Base-by-base conservation (phyloP, 305 asterid genomes). In the Coffea humblotiana region DNA sequence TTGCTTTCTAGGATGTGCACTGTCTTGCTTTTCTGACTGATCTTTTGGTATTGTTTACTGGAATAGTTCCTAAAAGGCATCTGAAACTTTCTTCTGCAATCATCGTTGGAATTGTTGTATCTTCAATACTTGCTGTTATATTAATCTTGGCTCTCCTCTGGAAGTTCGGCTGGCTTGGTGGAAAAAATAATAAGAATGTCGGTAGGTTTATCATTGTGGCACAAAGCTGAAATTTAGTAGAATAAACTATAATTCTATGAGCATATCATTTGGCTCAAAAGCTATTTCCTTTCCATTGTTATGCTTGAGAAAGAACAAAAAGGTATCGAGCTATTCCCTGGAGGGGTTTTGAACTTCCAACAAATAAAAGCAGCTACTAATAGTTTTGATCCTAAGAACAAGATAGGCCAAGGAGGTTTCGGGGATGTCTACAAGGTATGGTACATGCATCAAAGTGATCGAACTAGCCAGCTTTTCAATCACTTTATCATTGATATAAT, bases 331-430 rank as follows among this genome's bases (percentile, higher is more conserved):
- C 35, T 82, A 51, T 77, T 49, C 64, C 79, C 85, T 21, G 85
- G 85, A 64, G 78, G 74, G 14, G 61, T 65, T 27, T 72, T 71
- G 48, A 65, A 77, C 72, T 82, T 47, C 67, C 40, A 10, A 37
- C 47, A 82, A 64, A 77, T 82, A 71, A 77, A 77, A 67, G 78
- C 52, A 11, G 81, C 82, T 49, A 72, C 84, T 27, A 63, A 81
- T 0, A 71, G 71, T 77, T 81, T 81, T 77, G 0, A 0, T 25
- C 61, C 61, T 35, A 14, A 0, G 2, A 3, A 14, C 23, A 47
- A 61, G 78, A n/a, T 82, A 29, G 85, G 85, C 32, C 76, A 77
- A 75, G 71, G 71, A 78, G 79, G 85, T 56, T 72, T 78, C 56
- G 79, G 85, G n/a, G 23, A 76, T 1, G 48, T 82, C 71, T 82